Evolutionary conservation across 345 rosid species (phyloP).

Genomic region (Raphanus sativus): DNA sequence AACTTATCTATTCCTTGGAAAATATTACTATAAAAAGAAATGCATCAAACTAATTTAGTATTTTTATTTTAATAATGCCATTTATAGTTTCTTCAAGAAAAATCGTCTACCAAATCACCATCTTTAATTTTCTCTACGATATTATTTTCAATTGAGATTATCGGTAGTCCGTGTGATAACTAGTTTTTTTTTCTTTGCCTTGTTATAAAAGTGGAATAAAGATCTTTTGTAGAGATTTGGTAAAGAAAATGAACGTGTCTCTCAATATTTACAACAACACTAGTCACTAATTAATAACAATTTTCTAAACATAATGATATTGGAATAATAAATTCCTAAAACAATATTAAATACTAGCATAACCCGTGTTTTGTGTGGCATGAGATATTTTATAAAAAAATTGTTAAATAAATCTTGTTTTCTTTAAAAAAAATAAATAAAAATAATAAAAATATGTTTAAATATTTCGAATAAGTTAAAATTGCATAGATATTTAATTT

Average conservation of each 20-base stretch:
- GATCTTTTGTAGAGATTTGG: background rate
- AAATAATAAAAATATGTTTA: no score
- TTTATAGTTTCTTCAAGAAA: no score
- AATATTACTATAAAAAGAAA: no score
- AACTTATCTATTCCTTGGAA: no score
- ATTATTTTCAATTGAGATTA: background rate
- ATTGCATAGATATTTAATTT: background rate
- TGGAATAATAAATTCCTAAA: background rate
- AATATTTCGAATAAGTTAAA: no score
- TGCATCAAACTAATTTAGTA: background rate
- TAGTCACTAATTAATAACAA: background rate
- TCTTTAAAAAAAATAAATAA: background rate
- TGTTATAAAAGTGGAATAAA: no score
- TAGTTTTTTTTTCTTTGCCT: no score
- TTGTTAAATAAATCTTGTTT: background rate
- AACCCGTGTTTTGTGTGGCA: background rate
- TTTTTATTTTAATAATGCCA: no score
- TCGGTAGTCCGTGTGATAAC: background rate
- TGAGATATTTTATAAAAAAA: background rate
- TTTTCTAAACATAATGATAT: background rate
- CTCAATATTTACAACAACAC: background rate
- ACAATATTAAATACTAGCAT: no score
- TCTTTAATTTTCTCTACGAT: background rate
- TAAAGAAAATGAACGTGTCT: background rate
- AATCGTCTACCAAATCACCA: background rate